These are phyloP conservation scores for Arctium lappa DNA, from an alignment of 129 eudicot species.

Conservation along the genomic window DNA sequence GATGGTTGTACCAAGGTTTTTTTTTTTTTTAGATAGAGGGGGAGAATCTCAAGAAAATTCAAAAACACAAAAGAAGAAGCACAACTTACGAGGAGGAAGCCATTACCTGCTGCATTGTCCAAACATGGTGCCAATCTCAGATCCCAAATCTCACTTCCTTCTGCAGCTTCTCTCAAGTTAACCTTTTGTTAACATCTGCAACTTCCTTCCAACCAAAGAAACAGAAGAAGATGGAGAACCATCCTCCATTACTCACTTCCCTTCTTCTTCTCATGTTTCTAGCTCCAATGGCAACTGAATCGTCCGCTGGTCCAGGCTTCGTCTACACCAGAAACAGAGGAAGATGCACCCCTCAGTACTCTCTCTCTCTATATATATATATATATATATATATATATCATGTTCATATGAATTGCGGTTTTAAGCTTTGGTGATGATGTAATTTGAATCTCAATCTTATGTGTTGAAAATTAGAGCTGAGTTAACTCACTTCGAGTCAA, in stretches of 20 bases:
- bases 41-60: conserved; percentile 22
- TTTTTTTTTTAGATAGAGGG: neutral
- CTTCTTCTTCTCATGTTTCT: conserved; percentile 30
- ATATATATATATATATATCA: neutral
- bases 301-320: conserved; percentile 54
- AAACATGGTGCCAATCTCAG: conserved; percentile 29
- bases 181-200: conserved; percentile 24
- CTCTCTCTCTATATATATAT: neutral
- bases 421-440: neutral
- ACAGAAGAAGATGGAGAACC: conserved; percentile 18
- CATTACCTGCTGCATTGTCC: conserved; percentile 7
- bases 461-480: neutral
- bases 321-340: conserved; percentile 71
- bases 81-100: conserved; percentile 22
- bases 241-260: conserved; percentile 14
- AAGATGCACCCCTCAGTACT: conserved; percentile 92
- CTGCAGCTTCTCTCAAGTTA: conserved; percentile 18
- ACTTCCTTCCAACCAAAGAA: neutral
- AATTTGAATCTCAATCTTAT: neutral
- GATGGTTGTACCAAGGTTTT: no score
- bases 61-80: conserved; percentile 19
- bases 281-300: conserved; percentile 21
- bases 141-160: conserved; percentile 34
- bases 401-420: neutral
- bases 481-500: neutral